A percentile compares a stretch with the other conserved stretches of the same genome.
These are phyloP conservation scores for Phlyctochytrium bullatum DNA, from an alignment of 192 early-diverging fungal species.

Conservation along the genomic window DNA sequence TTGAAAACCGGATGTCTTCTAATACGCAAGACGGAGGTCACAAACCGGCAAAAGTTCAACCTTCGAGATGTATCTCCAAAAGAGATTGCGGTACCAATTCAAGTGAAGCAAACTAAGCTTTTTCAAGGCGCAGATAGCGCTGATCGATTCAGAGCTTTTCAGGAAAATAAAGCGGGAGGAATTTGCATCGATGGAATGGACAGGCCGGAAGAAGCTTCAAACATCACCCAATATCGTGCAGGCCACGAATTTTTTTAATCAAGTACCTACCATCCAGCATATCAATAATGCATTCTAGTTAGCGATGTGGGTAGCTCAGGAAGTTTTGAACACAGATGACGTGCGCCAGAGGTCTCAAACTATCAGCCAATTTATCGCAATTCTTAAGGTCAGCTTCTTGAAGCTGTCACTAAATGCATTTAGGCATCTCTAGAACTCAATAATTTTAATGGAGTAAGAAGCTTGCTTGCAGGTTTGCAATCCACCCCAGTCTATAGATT, in stretches of 20 bases:
- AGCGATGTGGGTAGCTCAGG: slow-evolving; percentile 36
- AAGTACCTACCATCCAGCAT: slow-evolving; percentile 13
- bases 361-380: slow-evolving; percentile 36
- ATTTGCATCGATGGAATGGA: slow-evolving; percentile 38
- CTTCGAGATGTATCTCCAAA: slow-evolving; percentile 32
- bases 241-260: slow-evolving; percentile 41
- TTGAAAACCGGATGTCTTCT: too few species aligned
- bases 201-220: slow-evolving; percentile 27
- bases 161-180: slow-evolving; percentile 30
- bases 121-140: slow-evolving; percentile 35
- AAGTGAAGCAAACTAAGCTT: background rate
- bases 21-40: too few species aligned
- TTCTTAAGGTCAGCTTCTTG: slow-evolving; percentile 31
- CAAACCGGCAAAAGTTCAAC: slow-evolving; percentile 1
- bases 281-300: slow-evolving; percentile 15
- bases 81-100: slow-evolving; percentile 26
- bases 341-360: slow-evolving; percentile 34
- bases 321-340: slow-evolving; percentile 33
- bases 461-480: slow-evolving; percentile 40
- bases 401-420: background rate
- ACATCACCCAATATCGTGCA: slow-evolving; percentile 37
- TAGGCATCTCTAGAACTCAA: slow-evolving; percentile 37
- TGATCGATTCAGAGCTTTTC: slow-evolving; percentile 37
- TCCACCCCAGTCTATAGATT: slow-evolving; percentile 40
- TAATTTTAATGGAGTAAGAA: slow-evolving; percentile 39